These are phyloP conservation scores for Eimeria brunetti DNA, from an alignment of 169 alveolate genomes.

Conservation along the genomic window DNA sequence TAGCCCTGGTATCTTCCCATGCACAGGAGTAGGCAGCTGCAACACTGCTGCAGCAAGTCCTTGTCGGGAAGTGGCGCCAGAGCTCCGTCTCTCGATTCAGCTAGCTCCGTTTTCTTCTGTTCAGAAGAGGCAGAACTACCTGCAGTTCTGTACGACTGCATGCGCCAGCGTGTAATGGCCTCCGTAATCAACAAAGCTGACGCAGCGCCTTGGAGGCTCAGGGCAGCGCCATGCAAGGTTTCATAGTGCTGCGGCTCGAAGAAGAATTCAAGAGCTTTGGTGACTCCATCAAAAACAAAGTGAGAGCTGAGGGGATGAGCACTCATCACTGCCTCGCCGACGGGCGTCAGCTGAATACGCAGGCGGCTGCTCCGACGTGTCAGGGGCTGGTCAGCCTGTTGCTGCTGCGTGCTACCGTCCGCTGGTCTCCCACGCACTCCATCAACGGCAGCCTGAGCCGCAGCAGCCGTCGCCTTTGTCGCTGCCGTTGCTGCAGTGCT, in stretches of 20 bases:
- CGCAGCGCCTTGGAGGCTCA: slow-evolving; percentile 68
- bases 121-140: slow-evolving; percentile 8
- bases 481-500: slow-evolving; percentile 71
- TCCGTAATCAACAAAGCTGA: slow-evolving; percentile 56
- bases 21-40: slow-evolving; percentile 61
- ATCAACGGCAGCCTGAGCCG: slow-evolving; percentile 31
- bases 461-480: slow-evolving; percentile 43
- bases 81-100: not conserved
- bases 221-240: slow-evolving; percentile 60
- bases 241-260: slow-evolving; percentile 65
- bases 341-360: slow-evolving; percentile 47
- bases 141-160: slow-evolving; percentile 46
- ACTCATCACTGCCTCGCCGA: slow-evolving; percentile 52
- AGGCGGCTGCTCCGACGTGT: slow-evolving; percentile 46
- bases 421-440: not conserved
- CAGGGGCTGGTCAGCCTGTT: not conserved
- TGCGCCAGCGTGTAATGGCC: slow-evolving; percentile 63
- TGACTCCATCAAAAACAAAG: slow-evolving; percentile 40
- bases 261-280: slow-evolving; percentile 56
- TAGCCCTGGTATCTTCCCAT: slow-evolving; percentile 69
- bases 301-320: slow-evolving; percentile 58
- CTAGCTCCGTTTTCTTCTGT: slow-evolving; percentile 1
- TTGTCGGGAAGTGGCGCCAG: slow-evolving; percentile 61
- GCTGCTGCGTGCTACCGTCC: slow-evolving; percentile 5
- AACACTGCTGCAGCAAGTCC: slow-evolving; percentile 43